These are phyloP conservation scores for Eucalyptus regnans DNA, from an alignment of 345 rosid species.

Conservation along the genomic window DNA sequence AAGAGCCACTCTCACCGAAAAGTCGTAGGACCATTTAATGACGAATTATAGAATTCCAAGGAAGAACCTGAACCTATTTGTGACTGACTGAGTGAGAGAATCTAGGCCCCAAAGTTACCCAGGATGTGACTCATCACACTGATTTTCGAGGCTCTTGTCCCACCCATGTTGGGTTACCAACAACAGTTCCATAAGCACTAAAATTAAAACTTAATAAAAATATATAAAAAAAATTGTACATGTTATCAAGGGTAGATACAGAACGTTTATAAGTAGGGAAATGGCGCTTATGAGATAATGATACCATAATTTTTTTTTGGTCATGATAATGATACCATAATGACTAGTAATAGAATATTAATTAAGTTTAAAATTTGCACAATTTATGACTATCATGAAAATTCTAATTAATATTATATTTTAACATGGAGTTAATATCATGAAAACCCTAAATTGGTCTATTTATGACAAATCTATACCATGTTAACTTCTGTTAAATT, in stretches of 20 bases:
- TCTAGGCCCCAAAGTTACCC: not conserved
- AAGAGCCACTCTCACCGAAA: not conserved
- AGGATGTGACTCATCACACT: not conserved
- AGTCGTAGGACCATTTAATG: not conserved
- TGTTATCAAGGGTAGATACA: not conserved
- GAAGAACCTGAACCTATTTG: not conserved
- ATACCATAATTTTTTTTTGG: not conserved
- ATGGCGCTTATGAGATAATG: not conserved
- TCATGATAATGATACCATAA: not conserved
- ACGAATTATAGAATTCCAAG: not conserved
- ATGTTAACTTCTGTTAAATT: too few species aligned
- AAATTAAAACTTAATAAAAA: not conserved
- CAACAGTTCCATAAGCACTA: not conserved
- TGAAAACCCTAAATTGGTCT: too few species aligned
- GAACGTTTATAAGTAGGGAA: not conserved
- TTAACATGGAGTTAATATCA: too few species aligned
- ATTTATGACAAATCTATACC: too few species aligned
- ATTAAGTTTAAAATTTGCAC: not conserved
- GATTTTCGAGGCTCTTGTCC: not conserved
- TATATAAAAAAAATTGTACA: not conserved
- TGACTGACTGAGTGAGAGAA: not conserved
- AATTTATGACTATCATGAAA: not conserved
- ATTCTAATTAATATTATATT: not conserved
- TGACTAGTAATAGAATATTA: not conserved
- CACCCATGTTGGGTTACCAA: not conserved